These are phyloP conservation scores for Fusarium fracticaudum DNA, from an alignment of 2,329 filamentous ascomycete genomes.

Conservation along the genomic window DNA sequence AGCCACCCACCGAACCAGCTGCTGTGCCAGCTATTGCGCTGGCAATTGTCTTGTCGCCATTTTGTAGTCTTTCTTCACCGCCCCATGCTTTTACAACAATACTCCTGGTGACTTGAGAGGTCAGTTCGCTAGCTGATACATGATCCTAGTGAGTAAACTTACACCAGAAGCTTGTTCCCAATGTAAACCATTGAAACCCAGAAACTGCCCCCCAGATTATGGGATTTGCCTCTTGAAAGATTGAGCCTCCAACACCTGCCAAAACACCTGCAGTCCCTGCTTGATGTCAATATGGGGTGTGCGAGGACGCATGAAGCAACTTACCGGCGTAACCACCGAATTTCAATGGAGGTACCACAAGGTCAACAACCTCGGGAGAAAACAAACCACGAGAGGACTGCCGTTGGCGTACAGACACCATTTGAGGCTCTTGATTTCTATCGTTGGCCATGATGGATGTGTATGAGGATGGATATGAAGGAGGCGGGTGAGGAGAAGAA, in stretches of 20 bases:
- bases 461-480: background rate
- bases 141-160: constrained; percentile 44
- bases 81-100: constrained; percentile 60
- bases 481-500: background rate
- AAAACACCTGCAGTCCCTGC: constrained; percentile 69
- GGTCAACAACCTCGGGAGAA: constrained; percentile 55
- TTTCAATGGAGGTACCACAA: constrained; percentile 63
- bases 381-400: constrained; percentile 49
- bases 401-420: constrained; percentile 34
- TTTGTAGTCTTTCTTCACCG: constrained; percentile 61
- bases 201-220: constrained; percentile 76
- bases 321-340: constrained; percentile 69
- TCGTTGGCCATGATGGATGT: constrained; percentile 32
- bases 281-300: constrained; percentile 34
- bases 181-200: constrained; percentile 82
- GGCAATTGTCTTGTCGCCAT: constrained; percentile 69
- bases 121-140: constrained; percentile 10
- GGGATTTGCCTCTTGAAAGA: constrained; percentile 73
- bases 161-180: constrained; percentile 83
- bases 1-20: constrained; percentile 69
- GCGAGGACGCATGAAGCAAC: constrained; percentile 2
- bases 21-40: constrained; percentile 77
- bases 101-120: constrained; percentile 57
- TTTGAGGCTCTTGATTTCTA: constrained; percentile 28
- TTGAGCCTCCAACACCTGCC: constrained; percentile 74